Base-by-base conservation (phyloP, 2,329 filamentous ascomycete genomes). In the Ophiostoma sp. region DNA sequence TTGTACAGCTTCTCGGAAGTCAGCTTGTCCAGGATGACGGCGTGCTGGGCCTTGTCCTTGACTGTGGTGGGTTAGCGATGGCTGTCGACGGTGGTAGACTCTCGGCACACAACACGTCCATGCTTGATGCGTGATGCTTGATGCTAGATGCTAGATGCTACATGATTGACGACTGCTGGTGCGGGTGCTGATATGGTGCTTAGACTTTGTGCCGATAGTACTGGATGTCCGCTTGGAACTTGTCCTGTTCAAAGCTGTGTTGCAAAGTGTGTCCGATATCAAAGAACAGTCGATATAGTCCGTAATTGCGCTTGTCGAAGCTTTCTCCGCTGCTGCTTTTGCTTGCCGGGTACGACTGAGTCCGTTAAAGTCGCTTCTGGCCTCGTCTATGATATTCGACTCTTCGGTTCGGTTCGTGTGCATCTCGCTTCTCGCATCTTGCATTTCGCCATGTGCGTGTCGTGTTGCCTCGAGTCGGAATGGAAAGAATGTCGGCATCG, bases 1-100 rank as follows among this genome's bases (percentile, higher is more conserved):
- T 99, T 99, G 88, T 97, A 91, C 82, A 99, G 93, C 87, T 96
- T 97, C 85, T 99, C 95, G 76, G 90, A 91, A 80, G 90, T 97
- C 84, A 86, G 80, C 89, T 99, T 99, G 87, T 99, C 95, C 84
- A 99, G 92, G 80, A 98, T 87, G 83, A 99, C 95, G 83, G 91
- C 92, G 89, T 99, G 95, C 83, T 98, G 91, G 84, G 95, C 94
- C 93, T 99, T 99, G 89, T 99, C 95, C 95, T 99, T 99, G 87
- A 99, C 95, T 78, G 72, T 70, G 58, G 5, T 11, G 65, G 27
- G 65, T 70, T 67, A 68, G 69, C 66, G 6, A 3, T 45, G 55
- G 27, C 8, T 40, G 49, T 14, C n/a, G 18, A 55, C 1, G 12
- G 49, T 55, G 12, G 4, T 44, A 2, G 49, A 27, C 27, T 27